Base-by-base conservation (phyloP, 1,139 yeast species). In the Ogataea hybrid region DNA sequence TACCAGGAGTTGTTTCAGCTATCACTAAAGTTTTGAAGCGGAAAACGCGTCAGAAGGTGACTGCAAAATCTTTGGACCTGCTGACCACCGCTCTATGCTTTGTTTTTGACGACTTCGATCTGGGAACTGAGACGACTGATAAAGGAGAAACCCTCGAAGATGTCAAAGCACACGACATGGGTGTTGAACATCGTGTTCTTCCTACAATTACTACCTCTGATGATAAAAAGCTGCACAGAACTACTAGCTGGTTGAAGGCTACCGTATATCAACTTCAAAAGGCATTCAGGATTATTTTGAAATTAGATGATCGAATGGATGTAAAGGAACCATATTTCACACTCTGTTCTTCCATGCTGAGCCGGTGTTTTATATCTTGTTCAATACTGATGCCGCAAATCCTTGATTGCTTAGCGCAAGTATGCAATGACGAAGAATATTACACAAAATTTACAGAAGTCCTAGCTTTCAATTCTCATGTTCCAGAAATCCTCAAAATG, bases 181-280 rank as follows among this genome's bases (percentile, higher is more conserved):
- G 34, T 43, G 12, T 49, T 42, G 42, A 56, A 43, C 33, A 35
- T 10, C 4, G 18, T 39, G 7, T 50, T 9, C 54, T 33, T 34
- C 58, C 40, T 3, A 20, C 33, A 2, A 51, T 57, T 11, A 58
- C 61, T 5, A 46, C 46, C 39, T 46, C 44, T 3, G 37, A 47
- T 5, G 47, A 45, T 0, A 49, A 48, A n/a, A 62, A 59, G 32
- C 45, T 53, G 1, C 77, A 73, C 47, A 67, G 89, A 50, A 71
- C 79, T 2, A 63, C 65, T 10, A 58, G 76, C 8, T 86, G 95
- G 95, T 61, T 84, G 16, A 65, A 58, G 15, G 87, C 82, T 0
- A 81, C 90, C 0, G 68, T 83, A 2, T 65, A 68, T 25, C 92
- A 86, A 54, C 68, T 85, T 18, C 74, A 71, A 38, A 57, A 71